These are phyloP conservation scores for Parathielavia appendiculata DNA, from an alignment of 495 filamentous ascomycete species.

Conservation along the genomic window DNA sequence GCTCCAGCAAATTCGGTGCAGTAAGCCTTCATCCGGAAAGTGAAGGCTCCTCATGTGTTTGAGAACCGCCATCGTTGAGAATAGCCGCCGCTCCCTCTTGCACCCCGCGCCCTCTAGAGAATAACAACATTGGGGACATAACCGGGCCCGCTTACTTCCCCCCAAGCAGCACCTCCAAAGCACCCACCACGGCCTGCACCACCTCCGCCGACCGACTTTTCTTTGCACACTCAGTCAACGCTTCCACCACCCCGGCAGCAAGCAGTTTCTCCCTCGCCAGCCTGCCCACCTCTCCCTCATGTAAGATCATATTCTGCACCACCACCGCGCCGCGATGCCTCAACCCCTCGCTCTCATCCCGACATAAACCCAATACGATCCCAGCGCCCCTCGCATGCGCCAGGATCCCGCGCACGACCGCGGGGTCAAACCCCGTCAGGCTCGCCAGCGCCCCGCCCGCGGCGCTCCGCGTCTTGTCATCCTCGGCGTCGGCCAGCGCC, in stretches of 20 bases:
- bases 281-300: slow-evolving; percentile 49
- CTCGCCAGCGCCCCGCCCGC: slow-evolving; percentile 85
- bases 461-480: slow-evolving; percentile 69
- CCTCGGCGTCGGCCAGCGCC: slow-evolving; percentile 80
- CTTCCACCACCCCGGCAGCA: slow-evolving; percentile 52
- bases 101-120: too few species aligned
- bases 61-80: too few species aligned
- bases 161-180: slow-evolving; percentile 55
- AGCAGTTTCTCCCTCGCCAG: slow-evolving; percentile 42
- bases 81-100: too few species aligned
- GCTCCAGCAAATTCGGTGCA: too few species aligned
- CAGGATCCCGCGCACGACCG: slow-evolving; percentile 62
- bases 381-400: slow-evolving; percentile 63
- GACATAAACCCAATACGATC: slow-evolving; percentile 66
- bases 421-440: slow-evolving; percentile 66
- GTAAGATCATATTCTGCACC: slow-evolving; percentile 56
- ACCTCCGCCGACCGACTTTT: slow-evolving; percentile 58
- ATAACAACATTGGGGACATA: not conserved
- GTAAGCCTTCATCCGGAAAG: too few species aligned
- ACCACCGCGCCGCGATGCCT: slow-evolving; percentile 75
- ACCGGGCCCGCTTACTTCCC: slow-evolving; percentile 7
- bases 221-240: slow-evolving; percentile 59
- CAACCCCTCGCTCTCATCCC: slow-evolving; percentile 68
- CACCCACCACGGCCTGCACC: slow-evolving; percentile 58
- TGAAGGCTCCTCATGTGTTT: too few species aligned